These are phyloP conservation scores for Euclidium syriacum DNA, from an alignment of 345 rosid genomes.

Conservation along the genomic window DNA sequence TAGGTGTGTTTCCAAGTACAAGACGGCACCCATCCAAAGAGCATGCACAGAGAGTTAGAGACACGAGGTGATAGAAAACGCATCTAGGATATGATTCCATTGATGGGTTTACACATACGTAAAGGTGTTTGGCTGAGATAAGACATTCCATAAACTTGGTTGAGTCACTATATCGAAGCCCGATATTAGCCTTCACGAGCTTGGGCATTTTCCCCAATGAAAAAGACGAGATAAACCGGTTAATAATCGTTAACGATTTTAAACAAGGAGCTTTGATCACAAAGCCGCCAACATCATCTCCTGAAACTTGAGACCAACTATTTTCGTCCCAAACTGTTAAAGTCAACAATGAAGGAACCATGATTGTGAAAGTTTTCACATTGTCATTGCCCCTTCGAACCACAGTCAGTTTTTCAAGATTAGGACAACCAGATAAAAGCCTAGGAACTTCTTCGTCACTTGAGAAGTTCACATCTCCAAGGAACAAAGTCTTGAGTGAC, in stretches of 20 bases:
- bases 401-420: background rate
- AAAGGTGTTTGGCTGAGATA: background rate
- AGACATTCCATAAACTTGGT: background rate
- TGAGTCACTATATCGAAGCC: background rate
- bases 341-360: background rate
- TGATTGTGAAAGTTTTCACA: background rate
- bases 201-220: background rate
- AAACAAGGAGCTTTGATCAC: background rate
- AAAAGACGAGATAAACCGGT: background rate
- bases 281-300: background rate
- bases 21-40: background rate
- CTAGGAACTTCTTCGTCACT: background rate
- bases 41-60: background rate
- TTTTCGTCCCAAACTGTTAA: background rate
- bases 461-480: background rate
- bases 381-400: background rate
- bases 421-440: background rate
- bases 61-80: background rate
- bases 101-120: background rate
- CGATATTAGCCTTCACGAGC: background rate
- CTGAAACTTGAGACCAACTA: accelerated
- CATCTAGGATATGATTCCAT: too few relatives aligned
- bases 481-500: constrained; percentile 14
- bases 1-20: background rate
- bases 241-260: background rate